Percentiles rank a stretch among this genome's conserved stretches.
These are phyloP conservation scores for Geranomyces michiganensis DNA, from an alignment of 192 early-diverging fungal species.

Conservation along the genomic window DNA sequence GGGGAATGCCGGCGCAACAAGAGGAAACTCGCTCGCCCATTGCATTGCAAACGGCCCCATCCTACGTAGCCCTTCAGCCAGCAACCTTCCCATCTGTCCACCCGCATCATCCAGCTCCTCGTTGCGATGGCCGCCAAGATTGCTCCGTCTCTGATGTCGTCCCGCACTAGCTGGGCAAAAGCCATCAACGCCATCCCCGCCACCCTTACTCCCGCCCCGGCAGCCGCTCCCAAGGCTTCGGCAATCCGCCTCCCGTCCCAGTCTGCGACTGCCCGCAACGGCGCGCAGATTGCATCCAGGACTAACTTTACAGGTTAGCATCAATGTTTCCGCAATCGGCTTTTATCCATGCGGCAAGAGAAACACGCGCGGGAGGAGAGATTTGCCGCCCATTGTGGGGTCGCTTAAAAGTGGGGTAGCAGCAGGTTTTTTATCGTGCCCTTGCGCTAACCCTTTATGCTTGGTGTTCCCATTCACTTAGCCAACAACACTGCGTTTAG, in stretches of 20 bases:
- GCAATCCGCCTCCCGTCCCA: background rate
- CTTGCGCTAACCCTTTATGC: background rate
- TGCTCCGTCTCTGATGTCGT: constrained; percentile 1
- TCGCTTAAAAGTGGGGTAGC: no score
- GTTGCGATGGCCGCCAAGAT: constrained; percentile 19
- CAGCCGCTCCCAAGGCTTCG: constrained; percentile 2
- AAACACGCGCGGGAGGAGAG: background rate
- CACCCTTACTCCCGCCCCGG: background rate
- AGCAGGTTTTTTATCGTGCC: background rate
- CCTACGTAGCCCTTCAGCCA: no score
- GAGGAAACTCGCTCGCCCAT: no score
- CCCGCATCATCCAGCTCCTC: no score
- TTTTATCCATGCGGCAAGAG: background rate
- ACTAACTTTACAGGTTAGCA: constrained; percentile 26
- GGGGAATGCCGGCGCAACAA: no score
- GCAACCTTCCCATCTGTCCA: no score
- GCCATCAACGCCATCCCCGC: background rate
- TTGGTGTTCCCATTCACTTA: background rate
- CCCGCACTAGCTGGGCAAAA: constrained; percentile 17
- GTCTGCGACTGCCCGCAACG: constrained; percentile 8
- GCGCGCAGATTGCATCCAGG: constrained; percentile 11
- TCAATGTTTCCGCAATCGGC: background rate
- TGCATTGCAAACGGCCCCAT: no score
- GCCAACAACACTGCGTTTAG: constrained; percentile 19
- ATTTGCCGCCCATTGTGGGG: no score